These are phyloP conservation scores for Syzygium aqueum DNA, from an alignment of 345 rosid species.

Conservation along the genomic window DNA sequence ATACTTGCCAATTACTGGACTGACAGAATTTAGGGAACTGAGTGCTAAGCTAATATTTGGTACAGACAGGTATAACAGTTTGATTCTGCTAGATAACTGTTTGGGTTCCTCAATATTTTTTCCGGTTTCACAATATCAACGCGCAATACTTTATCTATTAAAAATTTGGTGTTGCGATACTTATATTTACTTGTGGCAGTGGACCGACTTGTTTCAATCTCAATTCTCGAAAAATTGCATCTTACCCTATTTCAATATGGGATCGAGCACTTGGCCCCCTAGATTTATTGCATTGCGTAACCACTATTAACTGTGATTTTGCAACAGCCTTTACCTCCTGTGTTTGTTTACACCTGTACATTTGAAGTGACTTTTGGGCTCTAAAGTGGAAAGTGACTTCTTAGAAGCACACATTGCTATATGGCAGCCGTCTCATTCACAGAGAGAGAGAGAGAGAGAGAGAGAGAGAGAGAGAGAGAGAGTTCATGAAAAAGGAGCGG, in stretches of 20 bases:
- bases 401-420: neutral
- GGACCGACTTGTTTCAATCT: neutral
- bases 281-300: neutral
- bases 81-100: neutral
- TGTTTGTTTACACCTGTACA: neutral
- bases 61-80: constrained; percentile 13
- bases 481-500: neutral
- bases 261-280: neutral
- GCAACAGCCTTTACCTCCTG: neutral
- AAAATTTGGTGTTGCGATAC: neutral
- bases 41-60: constrained; percentile 35
- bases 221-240: neutral
- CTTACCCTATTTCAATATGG: neutral
- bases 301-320: neutral
- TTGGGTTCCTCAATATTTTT: neutral
- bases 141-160: neutral
- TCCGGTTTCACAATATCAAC: neutral
- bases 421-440: neutral
- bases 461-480: neutral
- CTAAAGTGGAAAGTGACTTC: neutral
- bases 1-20: constrained; percentile 31
- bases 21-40: constrained; percentile 30
- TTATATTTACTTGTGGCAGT: neutral
- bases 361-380: neutral
- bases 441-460: neutral